Percentiles rank a stretch among this genome's conserved stretches.
Conservation (phyloP, 2,329 filamentous ascomycete genomes). For the Xylaria sp. region DNA sequence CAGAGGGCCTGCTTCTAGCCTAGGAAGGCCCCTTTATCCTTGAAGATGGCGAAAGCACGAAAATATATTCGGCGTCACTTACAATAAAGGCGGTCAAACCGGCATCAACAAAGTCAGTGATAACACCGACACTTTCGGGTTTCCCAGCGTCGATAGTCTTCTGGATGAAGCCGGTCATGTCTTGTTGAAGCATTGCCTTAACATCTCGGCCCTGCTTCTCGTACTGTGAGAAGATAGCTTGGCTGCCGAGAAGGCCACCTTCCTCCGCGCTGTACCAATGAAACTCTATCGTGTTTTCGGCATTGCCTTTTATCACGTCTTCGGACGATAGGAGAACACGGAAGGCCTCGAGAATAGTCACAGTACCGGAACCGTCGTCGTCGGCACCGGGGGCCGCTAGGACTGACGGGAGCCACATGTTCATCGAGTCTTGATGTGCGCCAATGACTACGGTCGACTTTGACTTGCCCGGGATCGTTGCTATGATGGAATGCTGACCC, state of each 20-base stretch:
- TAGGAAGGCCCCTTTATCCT: not conserved
- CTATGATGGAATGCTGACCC: conserved; percentile 92
- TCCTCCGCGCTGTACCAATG: conserved; percentile 89
- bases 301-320: conserved; percentile 75
- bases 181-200: conserved; percentile 97
- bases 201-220: conserved; percentile 77
- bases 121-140: conserved; percentile 88
- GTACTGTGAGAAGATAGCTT: conserved; percentile 88
- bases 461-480: conserved; percentile 85
- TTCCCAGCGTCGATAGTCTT: conserved; percentile 84
- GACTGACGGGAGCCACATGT: conserved; percentile 86
- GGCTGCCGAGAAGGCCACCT: conserved; percentile 74
- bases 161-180: conserved; percentile 93
- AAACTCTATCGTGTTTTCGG: conserved; percentile 90
- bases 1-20: not conserved
- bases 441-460: conserved; percentile 89
- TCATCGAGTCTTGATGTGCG: conserved; percentile 95
- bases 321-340: conserved; percentile 80
- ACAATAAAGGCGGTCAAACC: conserved; percentile 84
- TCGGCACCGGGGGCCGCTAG: conserved; percentile 92
- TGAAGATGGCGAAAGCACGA: not conserved
- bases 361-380: conserved; percentile 91
- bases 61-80: conserved; percentile 6
- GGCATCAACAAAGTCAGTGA: conserved; percentile 89
- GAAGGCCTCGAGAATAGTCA: conserved; percentile 93